These are phyloP conservation scores for Spathaspora boniae DNA, from an alignment of 805 yeast genomes.

Conservation along the genomic window DNA sequence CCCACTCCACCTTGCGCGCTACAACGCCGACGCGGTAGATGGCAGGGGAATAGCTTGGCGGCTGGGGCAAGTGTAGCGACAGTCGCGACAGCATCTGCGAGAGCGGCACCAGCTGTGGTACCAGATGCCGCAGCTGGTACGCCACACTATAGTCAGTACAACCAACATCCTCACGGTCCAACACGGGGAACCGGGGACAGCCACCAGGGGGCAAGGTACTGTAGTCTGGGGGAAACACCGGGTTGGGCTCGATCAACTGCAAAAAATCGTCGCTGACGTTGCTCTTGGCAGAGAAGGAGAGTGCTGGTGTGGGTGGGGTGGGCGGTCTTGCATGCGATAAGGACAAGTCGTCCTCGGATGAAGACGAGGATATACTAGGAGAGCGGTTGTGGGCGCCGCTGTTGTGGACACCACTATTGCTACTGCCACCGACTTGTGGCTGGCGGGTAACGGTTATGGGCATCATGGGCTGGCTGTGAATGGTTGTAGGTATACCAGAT, in stretches of 20 bases:
- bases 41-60: slow-evolving; percentile 67
- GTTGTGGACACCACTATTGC: too few species aligned
- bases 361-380: neutral
- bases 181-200: slow-evolving; percentile 36
- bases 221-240: slow-evolving; percentile 38
- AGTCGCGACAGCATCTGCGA: slow-evolving; percentile 10
- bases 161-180: too few species aligned
- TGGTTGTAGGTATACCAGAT: too few species aligned
- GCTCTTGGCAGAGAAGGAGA: neutral
- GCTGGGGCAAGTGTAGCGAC: neutral
- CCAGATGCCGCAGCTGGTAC: too few species aligned
- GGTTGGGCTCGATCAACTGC: slow-evolving; percentile 34
- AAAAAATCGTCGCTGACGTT: slow-evolving; percentile 17
- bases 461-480: too few species aligned
- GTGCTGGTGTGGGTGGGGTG: slow-evolving; percentile 8
- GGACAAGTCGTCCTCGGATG: slow-evolving; percentile 7
- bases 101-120: neutral
- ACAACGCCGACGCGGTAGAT: slow-evolving; percentile 57
- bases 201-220: slow-evolving; percentile 41
- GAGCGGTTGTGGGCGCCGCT: too few species aligned
- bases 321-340: slow-evolving; percentile 2
- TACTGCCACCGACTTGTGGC: too few species aligned
- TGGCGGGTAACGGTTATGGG: too few species aligned
- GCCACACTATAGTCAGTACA: slow-evolving; percentile 1
- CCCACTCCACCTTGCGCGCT: slow-evolving; percentile 68